phyloP scores from a whole-genome alignment of 495 filamentous ascomycete species.

The Neurospora sp. region DNA sequence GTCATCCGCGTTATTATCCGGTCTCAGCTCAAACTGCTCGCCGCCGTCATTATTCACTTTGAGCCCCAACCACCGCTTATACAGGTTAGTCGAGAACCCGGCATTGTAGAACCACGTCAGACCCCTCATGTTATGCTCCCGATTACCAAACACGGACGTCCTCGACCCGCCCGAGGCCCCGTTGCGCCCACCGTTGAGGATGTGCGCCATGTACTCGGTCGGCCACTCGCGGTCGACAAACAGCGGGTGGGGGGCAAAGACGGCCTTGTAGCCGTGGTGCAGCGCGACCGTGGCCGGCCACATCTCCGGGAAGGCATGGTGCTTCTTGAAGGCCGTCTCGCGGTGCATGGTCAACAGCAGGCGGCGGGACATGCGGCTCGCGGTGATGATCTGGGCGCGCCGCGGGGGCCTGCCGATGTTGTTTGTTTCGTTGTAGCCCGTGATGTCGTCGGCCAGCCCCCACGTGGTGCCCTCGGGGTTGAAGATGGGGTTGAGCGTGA shows the following conservation, averaged over 20 bases:
- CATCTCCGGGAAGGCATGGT: slow-evolving; percentile 94
- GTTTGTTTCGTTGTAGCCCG: slow-evolving; percentile 68
- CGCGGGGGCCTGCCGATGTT: slow-evolving; percentile 55
- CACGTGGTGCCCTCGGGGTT: slow-evolving; percentile 83
- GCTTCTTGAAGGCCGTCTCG: slow-evolving; percentile 69
- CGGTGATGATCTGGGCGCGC: slow-evolving; percentile 79
- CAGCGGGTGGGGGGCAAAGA: slow-evolving; percentile 84
- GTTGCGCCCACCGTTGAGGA: slow-evolving; percentile 78
- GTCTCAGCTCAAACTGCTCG: slow-evolving; percentile 63
- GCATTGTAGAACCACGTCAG: slow-evolving; percentile 95
- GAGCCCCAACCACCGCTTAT: slow-evolving; percentile 77
- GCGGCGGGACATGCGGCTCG: slow-evolving; percentile 69
- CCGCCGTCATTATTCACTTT: slow-evolving; percentile 79
- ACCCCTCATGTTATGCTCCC: slow-evolving; percentile 82
- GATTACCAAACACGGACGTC: slow-evolving; percentile 68
- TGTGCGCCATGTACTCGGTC: slow-evolving; percentile 60
- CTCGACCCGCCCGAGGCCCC: slow-evolving; percentile 64
- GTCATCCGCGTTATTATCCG: slow-evolving; percentile 40
- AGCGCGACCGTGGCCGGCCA: slow-evolving; percentile 79
- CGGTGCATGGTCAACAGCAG: slow-evolving; percentile 82
- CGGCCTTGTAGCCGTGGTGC: slow-evolving; percentile 92
- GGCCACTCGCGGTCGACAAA: slow-evolving; percentile 92
- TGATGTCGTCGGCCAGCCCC: slow-evolving; percentile 78
- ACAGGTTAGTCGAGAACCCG: slow-evolving; percentile 72
- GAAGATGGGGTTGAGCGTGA: slow-evolving; percentile 90